Base-by-base conservation (phyloP, 768 basidiomycete genomes). In the Hericium rajendrae region DNA sequence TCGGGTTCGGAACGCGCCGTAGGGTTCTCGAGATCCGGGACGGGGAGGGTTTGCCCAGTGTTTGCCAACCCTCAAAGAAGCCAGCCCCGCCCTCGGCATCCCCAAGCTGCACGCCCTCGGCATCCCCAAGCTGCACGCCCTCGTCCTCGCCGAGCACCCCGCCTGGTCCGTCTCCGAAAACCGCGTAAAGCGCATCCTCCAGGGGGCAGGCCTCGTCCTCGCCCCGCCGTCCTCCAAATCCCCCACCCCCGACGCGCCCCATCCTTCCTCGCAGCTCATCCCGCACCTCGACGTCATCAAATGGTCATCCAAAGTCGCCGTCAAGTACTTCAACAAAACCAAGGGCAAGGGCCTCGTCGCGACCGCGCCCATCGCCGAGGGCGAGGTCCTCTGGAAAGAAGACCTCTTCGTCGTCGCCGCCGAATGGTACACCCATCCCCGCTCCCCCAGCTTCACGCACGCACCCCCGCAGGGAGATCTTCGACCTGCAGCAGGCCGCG, bases 281-380 rank as follows among this genome's bases (percentile, higher is more conserved):
- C 70, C 81, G 26, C 73, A 76, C 22, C 74, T 94, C 8, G 82
- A 91, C 63, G 68, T 87, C 37, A 58, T 69, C 3, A 79, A 75
- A 56, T 88, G 85, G 80, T 83, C 83, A 20, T 67, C 68, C 12
- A 86, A 84, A 64, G 76, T 88, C 10, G 74, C 79, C 48, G 86
- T 90, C 6, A 78, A 74, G 65, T 78, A 82, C 69, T 91, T 91
- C 64, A 76, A 81, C 51, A 75, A 76, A 59, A 73, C 74, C 57
- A 92, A 86, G 65, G 92, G 93, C 2, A 94, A 94, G 64, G 93
- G 92, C 0, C 73, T 95, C 38, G 80, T 94, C 0, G 89, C 90
- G 1, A 79, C 71, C 38, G 79, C 82, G 52, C 73, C 77, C 32
- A 86, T 94, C 54, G 71, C 72, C 24, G 79, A 83, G 64, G 89